Evolutionary conservation across 164 flowering plant species (phyloP).

Genomic region (Buxus sempervirens): DNA sequence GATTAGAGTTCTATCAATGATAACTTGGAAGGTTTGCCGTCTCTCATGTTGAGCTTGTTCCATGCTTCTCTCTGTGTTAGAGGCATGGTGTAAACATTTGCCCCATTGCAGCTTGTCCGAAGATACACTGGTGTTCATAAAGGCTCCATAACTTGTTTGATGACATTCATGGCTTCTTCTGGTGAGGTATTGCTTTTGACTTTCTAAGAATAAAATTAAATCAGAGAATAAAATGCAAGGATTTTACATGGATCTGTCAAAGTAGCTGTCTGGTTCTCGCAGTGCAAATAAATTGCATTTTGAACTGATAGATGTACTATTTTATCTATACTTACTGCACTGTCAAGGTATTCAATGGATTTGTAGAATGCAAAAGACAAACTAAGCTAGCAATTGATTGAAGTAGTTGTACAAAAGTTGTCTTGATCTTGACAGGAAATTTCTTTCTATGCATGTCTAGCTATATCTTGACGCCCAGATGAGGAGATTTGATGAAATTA

Average conservation of each 20-base stretch:
- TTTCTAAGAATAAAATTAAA: background rate
- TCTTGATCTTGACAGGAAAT: too few relatives aligned
- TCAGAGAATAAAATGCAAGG: background rate
- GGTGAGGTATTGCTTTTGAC: conserved; percentile 67
- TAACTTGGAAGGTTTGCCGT: conserved; percentile 87
- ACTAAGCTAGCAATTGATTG: too few relatives aligned
- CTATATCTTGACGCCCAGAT: too few relatives aligned
- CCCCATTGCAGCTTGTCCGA: conserved; percentile 72
- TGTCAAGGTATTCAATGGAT: too few relatives aligned
- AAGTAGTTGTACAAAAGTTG: too few relatives aligned
- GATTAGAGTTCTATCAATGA: conserved; percentile 96
- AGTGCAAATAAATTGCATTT: background rate
- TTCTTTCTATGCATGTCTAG: too few relatives aligned
- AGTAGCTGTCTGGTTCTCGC: background rate
- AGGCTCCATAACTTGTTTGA: conserved; percentile 87
- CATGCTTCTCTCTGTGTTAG: conserved; percentile 1
- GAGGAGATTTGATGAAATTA: too few relatives aligned
- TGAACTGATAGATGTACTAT: too few relatives aligned
- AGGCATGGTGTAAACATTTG: conserved; percentile 6
- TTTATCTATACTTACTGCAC: too few relatives aligned
- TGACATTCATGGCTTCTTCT: conserved; percentile 92
- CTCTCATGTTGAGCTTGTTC: conserved; percentile 11
- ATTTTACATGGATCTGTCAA: background rate
- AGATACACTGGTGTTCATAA: conserved; percentile 99
- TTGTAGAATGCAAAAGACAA: too few relatives aligned